Evolutionary conservation across 192 early-diverging fungal species (phyloP), one percentile per base, ranked within the genome.

Genomic region (Phlyctochytrium planicorne): DNA sequence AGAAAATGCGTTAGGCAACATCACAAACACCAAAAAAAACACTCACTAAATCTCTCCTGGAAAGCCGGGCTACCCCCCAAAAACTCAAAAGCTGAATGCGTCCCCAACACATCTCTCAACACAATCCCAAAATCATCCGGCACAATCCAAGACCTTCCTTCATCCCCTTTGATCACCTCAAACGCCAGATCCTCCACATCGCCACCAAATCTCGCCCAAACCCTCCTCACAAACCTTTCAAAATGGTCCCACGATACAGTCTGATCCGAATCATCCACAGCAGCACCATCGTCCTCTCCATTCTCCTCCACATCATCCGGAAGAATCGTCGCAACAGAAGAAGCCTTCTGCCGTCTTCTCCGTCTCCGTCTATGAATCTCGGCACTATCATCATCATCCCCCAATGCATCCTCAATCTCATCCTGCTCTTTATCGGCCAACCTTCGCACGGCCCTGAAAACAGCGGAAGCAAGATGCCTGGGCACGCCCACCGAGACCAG

Each of bases 71-170:
- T 84, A n/a, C 83, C 83, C 10, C 87, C 78, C 59, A 96, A 72
- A 67, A 94, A 95, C 71, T 92, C 89, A 30, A 96, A 79, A 17
- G 89, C 94, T 50, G 88, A 88, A 64, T 96, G 92, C 47, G 90
- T 87, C 53, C 86, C 78, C 29, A 93, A 76, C 29, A 95, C 80
- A 67, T 96, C 94, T 65, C 59, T 62, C 35, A 71, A 60, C 20
- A 71, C 53, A 34, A 71, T 64, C 52, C 52, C 20, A 53, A 71
- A 71, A 36, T 71, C 62, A 10, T 29, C 20, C 6, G 67, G 67
- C 23, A 68, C 67, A 0, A 68, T 14, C 16, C 10, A 24, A 34
- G 61, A 59, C 30, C 32, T 60, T 0, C 23, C 37, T 24, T 23
- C 29, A 20, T 37, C 16, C 17, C 20, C 16, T 35, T 59, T 65